Percentiles rank a stretch among this genome's conserved stretches.
phyloP scores from a whole-genome alignment of 371 early-diverging fungal genomes.

The Mortierella sp. region DNA sequence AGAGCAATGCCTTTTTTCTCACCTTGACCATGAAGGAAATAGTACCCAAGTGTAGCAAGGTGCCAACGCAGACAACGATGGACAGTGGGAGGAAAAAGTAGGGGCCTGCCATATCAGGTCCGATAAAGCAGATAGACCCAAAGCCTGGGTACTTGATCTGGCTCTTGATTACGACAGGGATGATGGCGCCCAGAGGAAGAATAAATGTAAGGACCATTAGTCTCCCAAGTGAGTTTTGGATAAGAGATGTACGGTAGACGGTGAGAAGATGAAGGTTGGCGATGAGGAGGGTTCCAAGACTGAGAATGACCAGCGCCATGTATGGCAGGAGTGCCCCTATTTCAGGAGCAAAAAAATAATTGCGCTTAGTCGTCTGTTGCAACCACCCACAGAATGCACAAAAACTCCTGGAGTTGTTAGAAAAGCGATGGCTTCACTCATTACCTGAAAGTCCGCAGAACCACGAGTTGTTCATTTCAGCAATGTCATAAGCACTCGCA shows the following conservation, averaged over 20 bases:
- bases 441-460: slow-evolving; percentile 55
- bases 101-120: slow-evolving; percentile 18
- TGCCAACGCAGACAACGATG: slow-evolving; percentile 23
- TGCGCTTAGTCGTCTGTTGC: background rate
- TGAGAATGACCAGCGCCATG: slow-evolving; percentile 26
- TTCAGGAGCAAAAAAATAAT: background rate
- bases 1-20: background rate
- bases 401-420: too few relatives aligned
- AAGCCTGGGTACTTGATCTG: slow-evolving; percentile 39
- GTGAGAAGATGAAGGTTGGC: slow-evolving; percentile 43
- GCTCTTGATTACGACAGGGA: slow-evolving; percentile 25
- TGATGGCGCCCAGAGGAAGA: slow-evolving; percentile 25
- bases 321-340: slow-evolving; percentile 35
- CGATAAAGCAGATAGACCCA: slow-evolving; percentile 46
- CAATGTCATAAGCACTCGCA: slow-evolving; percentile 31
- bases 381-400: background rate
- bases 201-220: slow-evolving; percentile 38
- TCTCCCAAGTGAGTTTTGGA: slow-evolving; percentile 25
- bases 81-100: slow-evolving; percentile 46
- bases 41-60: slow-evolving; percentile 39
- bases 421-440: background rate
- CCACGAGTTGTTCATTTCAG: slow-evolving; percentile 45
- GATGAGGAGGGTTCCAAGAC: slow-evolving; percentile 31
- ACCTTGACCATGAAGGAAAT: slow-evolving; percentile 40
- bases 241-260: slow-evolving; percentile 26